Evolutionary conservation across 2,329 filamentous ascomycete species (phyloP), one percentile per base, ranked within the genome.

Genomic region (Rosellinia necatrix): DNA sequence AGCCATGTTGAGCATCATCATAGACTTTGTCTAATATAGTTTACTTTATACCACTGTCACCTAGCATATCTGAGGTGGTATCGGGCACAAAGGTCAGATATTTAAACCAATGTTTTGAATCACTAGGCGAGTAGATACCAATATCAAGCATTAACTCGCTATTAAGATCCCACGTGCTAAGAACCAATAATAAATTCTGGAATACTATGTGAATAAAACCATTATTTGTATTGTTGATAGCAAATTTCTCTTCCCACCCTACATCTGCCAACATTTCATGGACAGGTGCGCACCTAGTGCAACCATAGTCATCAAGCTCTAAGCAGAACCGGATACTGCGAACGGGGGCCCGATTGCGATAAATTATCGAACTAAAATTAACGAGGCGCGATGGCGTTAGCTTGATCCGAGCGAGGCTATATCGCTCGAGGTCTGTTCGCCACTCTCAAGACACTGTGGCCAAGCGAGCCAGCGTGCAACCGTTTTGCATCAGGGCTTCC

Each of bases 71-170:
- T 48, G 15, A 35, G 55, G 42, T 47, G 22, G 34, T 51, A 57
- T 72, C 69, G 13, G 68, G 64, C 32, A 52, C 1, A 49, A 68
- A 69, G 57, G 61, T 68, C 24, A 70, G 50, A 62, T 75, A 69
- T 61, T 72, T 72, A 64, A 75, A 73, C 63, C 66, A 70, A 62
- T 75, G 69, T 48, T 72, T 40, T 32, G 60, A 63, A 43, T 75
- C 72, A 50, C 71, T 73, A 8, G 67, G 69, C 15, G 74, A 76
- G 65, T 72, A 69, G 32, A 74, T 56, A 55, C 70, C 74, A 27
- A 74, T 70, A 64, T 75, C 74, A 34, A 75, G 69, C 22, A 67
- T 42, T 50, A 76, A 66, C 43, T 67, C 61, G 48, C 69, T 58
- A n/a, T 59, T 52, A 56, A 66, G 68, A 56, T 72, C 66, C 70